Evolutionary conservation across 2,329 filamentous ascomycete species (phyloP).

Genomic region (Verticillium albo-atrum): DNA sequence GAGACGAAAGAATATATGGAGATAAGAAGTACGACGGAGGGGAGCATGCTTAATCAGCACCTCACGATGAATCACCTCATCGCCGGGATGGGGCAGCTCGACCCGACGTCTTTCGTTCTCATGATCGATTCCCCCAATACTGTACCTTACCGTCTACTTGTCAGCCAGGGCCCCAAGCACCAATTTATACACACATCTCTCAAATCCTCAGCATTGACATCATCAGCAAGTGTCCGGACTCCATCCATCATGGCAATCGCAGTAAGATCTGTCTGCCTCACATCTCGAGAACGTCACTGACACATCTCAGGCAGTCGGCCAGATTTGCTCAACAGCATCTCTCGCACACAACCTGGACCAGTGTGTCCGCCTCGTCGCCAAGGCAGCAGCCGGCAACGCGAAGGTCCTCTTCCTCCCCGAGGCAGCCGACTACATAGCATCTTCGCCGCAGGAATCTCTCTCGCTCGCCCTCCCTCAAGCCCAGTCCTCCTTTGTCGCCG

Average conservation of each 20-base stretch:
- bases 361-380: conserved; percentile 66
- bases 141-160: no score
- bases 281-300: no score
- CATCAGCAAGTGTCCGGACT: not conserved
- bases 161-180: no score
- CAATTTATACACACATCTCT: no score
- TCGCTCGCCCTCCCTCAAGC: conserved; percentile 64
- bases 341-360: conserved; percentile 76
- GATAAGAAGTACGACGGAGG: not conserved
- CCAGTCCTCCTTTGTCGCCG: conserved; percentile 68
- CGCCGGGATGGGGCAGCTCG: not conserved
- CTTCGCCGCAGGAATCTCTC: conserved; percentile 62
- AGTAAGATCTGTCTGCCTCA: conserved; percentile 12
- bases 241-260: conserved; percentile 21
- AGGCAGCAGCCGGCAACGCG: conserved; percentile 71
- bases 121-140: not conserved
- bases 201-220: not conserved
- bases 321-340: conserved; percentile 80
- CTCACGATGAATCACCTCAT: not conserved
- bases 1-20: no score
- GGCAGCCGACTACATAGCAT: conserved; percentile 83
- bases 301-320: conserved; percentile 68
- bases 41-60: not conserved
- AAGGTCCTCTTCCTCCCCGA: conserved; percentile 90
- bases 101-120: not conserved